Evolutionary conservation across 768 basidiomycete genomes (phyloP), one percentile per base, ranked within the genome.

Genomic region (Suillus decipiens): DNA sequence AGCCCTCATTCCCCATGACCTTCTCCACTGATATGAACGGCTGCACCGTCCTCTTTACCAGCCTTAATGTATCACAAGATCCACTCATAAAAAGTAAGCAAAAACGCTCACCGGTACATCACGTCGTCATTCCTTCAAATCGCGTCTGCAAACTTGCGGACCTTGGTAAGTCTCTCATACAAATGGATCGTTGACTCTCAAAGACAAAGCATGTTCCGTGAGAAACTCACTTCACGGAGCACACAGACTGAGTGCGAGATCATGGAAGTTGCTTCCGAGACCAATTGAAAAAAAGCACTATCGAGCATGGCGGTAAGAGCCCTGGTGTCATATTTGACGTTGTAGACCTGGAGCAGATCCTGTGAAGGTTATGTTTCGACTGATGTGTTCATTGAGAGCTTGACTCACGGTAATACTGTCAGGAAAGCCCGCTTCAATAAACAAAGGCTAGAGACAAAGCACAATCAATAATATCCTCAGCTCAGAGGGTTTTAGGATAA

Each of bases 291-390:
- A 28, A 28, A 28, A 28, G 28, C 28, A 28, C 28, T 28, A 1
- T 28, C 28, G 28, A 28, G 28, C 28, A 2, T 28, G 28, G 28
- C 28, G 3, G 28, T 28, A 28, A 28, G 28, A 28, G 28, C 28
- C 28, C 28, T 28, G 3, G 28, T 28, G 28, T 28, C 28, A 28
- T 28, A 28, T 28, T 1, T 28, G 28, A 28, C 28, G 28, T 28
- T 28, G 28, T 28, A 28, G 28, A 28, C 28, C 28, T 28, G 28
- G 28, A 28, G 28, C 28, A 28, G 28, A 28, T 3, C 89, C 89
- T 6, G 89, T 90, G 78, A 91, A 90, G 0, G 88, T 84, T 63
- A 90, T 81, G 78, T 90, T 90, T 85, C 82, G 67, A 92, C 84
- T 73, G 66, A 77, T 79, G 75, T 89, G 87, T 54, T 77, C 74